Evolutionary conservation across 176 grass and related monocot genomes (phyloP), one percentile per base, ranked within the genome.

Genomic region (Aegilops sharonensis): DNA sequence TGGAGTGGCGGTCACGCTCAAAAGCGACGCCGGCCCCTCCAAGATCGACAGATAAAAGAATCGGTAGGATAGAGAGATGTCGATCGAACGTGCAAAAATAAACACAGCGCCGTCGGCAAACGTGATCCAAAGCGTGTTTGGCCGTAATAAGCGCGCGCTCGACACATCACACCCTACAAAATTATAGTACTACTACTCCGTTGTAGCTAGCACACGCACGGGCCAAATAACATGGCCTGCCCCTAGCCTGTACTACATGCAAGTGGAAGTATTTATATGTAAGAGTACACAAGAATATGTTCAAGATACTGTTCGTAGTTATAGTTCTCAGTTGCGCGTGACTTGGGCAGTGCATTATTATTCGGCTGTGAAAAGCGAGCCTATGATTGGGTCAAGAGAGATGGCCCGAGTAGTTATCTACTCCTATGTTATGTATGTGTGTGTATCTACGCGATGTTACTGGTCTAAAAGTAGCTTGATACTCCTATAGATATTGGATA

Each of bases 121-220:
- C 77, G 77, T 81, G 70, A 85, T 81, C 85, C 85, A n/a, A 88
- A 91, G 61, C 23, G 14, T 63, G 5, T 71, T 85, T 81, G 77
- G 54, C 69, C 40, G 21, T 88, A 24, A 59, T 88, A 20, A 57
- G 18, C 56, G 56, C 85, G 85, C 70, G 30, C 6, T 77, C 81
- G 85, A 91, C 89, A 91, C 81, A 70, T 85, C 89, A 83, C 52
- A 1, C 5, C 47, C 4, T 21, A 12, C 30, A 23, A 24, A 85
- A 86, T 34, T 34, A 21, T 45, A 67, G 20, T 21, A 17, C 17
- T 6, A 67, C 25, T 21, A 17, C 12, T 6, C 60, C 52, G 15
- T 54, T 54, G 12, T 42, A 56, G 42, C 4, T 40, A n/a, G 52
- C 15, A 70, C 15, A 84, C 40, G 57, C 72, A 72, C 32, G 68